A percentile compares a stretch with the other conserved stretches of the same genome.
Evolutionary conservation across 768 basidiomycete species (phyloP).

Genomic region (Panus rudis): DNA sequence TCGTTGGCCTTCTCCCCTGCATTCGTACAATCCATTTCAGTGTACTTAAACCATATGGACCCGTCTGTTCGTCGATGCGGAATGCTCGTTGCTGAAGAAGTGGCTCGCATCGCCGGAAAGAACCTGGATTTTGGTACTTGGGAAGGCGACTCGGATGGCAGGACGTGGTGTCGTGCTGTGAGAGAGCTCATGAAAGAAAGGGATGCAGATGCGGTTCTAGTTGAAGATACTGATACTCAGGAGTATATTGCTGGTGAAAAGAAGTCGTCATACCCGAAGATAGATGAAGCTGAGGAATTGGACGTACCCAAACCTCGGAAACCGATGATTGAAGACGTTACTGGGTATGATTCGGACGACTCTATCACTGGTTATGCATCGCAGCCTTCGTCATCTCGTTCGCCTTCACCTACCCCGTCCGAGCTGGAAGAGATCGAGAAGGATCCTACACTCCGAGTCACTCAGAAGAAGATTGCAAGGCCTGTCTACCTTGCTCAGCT

Average conservation of each 20-base stretch:
- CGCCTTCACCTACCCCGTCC: constrained; percentile 73
- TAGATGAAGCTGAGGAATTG: neutral
- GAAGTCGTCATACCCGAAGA: constrained; percentile 6
- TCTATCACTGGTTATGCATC: constrained; percentile 75
- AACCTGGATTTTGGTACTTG: constrained; percentile 75
- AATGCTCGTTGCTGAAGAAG: constrained; percentile 85
- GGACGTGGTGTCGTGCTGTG: constrained; percentile 56
- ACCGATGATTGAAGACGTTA: constrained; percentile 15
- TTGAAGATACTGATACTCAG: constrained; percentile 14
- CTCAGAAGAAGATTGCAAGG: constrained; percentile 58
- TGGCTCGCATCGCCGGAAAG: constrained; percentile 56
- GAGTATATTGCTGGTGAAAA: constrained; percentile 9
- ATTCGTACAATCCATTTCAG: constrained; percentile 63
- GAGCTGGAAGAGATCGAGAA: constrained; percentile 79
- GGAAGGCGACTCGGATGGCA: constrained; percentile 68
- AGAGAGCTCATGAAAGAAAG: constrained; percentile 43
- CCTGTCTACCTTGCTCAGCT: constrained; percentile 92
- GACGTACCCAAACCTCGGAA: constrained; percentile 8
- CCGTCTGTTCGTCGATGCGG: constrained; percentile 75
- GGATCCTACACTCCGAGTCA: constrained; percentile 75
- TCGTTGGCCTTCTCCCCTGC: constrained; percentile 45
- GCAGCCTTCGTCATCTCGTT: constrained; percentile 53
- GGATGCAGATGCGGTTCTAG: constrained; percentile 41
- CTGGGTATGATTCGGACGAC: constrained; percentile 72
- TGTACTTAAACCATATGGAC: constrained; percentile 77